These are phyloP conservation scores for Curvularia verruculosa DNA, from an alignment of 2,329 filamentous ascomycete species.

Conservation along the genomic window DNA sequence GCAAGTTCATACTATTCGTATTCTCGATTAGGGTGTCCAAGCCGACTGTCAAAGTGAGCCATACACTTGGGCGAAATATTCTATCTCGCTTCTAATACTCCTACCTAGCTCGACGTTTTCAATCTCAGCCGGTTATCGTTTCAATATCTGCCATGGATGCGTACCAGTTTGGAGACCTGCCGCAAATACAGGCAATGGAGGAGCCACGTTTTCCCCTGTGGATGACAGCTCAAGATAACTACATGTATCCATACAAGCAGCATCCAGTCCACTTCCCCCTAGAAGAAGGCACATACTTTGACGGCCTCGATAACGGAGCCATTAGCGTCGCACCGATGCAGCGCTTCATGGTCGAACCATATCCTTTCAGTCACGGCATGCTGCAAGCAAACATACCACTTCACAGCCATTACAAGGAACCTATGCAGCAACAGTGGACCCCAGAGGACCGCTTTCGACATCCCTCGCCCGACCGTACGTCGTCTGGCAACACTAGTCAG, in stretches of 20 bases:
- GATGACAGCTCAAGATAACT: constrained; percentile 19
- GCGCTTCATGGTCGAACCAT: constrained; percentile 42
- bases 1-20: not conserved
- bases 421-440: constrained; percentile 34
- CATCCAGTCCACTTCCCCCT: constrained; percentile 15
- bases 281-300: constrained; percentile 28
- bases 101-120: not conserved
- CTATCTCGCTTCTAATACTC: not conserved
- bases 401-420: constrained; percentile 21
- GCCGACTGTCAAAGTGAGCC: constrained; percentile 6
- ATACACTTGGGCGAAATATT: not conserved
- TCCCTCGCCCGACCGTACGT: constrained; percentile 44
- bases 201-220: constrained; percentile 24
- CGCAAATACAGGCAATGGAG: constrained; percentile 37
- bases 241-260: constrained; percentile 23
- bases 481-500: constrained; percentile 42
- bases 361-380: constrained; percentile 34
- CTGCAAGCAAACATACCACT: constrained; percentile 37
- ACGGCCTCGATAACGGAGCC: constrained; percentile 24
- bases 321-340: constrained; percentile 41
- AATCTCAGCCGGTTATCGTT: not conserved
- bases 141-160: constrained; percentile 18
- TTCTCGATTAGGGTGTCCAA: not conserved
- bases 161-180: constrained; percentile 40
- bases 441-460: constrained; percentile 30